A percentile compares a stretch with the other conserved stretches of the same genome.
Conservation (phyloP, 2,329 filamentous ascomycete genomes). For the Aspergillus jensenii region DNA sequence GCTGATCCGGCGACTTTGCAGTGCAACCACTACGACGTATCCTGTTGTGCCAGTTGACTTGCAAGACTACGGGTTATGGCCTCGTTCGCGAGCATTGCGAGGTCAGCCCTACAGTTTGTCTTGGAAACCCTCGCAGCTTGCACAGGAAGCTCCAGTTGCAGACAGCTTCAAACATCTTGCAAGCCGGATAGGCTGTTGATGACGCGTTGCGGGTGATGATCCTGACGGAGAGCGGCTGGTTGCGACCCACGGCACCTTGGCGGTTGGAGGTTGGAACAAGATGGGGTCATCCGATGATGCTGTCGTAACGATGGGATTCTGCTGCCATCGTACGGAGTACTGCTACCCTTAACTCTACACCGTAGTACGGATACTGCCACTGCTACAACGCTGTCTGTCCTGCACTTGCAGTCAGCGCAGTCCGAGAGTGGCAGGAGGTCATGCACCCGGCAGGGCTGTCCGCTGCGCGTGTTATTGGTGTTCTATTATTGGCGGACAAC, state of each 20-base stretch:
- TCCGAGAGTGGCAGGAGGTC: background rate
- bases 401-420: background rate
- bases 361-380: too few species aligned
- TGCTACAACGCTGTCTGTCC: background rate
- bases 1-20: background rate
- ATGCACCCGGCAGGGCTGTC: background rate
- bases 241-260: constrained; percentile 5
- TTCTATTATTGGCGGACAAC: background rate
- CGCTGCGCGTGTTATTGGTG: background rate
- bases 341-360: too few species aligned
- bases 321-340: background rate
- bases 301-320: background rate
- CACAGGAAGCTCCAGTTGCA: background rate
- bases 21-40: too few species aligned
- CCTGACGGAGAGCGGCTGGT: background rate
- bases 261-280: background rate
- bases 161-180: background rate
- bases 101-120: background rate
- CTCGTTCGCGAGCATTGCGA: too few species aligned
- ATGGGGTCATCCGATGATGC: background rate
- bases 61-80: too few species aligned
- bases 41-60: too few species aligned
- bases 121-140: too few species aligned
- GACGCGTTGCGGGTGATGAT: constrained; percentile 4
- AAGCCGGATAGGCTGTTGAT: background rate